These are phyloP conservation scores for Wallacemonas sp. DNA, from an alignment of 208 protist genomes.

Conservation along the genomic window DNA sequence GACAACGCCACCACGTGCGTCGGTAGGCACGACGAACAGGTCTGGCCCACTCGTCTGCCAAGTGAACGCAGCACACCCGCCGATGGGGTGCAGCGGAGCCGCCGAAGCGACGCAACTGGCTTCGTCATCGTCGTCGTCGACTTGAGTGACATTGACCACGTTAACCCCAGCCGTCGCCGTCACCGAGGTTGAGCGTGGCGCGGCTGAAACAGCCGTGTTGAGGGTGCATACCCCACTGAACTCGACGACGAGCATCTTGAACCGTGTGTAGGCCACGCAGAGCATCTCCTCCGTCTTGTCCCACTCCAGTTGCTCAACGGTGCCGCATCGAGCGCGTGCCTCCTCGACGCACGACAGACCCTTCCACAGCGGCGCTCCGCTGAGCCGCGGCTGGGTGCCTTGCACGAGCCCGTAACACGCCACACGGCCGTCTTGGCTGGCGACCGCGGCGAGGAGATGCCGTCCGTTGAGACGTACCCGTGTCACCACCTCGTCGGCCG, in stretches of 20 bases:
- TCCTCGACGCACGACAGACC: conserved; percentile 37
- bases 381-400: not conserved
- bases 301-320: conserved; percentile 59
- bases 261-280: conserved; percentile 55
- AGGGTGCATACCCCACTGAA: conserved; percentile 53
- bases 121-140: not conserved
- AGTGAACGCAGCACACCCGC: conserved; percentile 22
- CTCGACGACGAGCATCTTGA: conserved; percentile 56
- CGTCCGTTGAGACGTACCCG: conserved; percentile 37
- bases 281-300: conserved; percentile 52
- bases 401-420: conserved; percentile 31
- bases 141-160: no score
- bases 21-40: not conserved
- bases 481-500: not conserved
- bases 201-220: conserved; percentile 7
- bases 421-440: conserved; percentile 49
- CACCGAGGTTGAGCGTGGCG: no score
- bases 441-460: conserved; percentile 51
- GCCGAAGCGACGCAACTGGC: not conserved
- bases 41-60: conserved; percentile 21
- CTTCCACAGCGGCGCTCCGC: conserved; percentile 36
- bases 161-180: no score
- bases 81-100: not conserved
- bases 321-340: conserved; percentile 8
- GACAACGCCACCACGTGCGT: not conserved